Evolutionary conservation across 345 rosid genomes (phyloP).

Genomic region (Boechera divaricarpa): DNA sequence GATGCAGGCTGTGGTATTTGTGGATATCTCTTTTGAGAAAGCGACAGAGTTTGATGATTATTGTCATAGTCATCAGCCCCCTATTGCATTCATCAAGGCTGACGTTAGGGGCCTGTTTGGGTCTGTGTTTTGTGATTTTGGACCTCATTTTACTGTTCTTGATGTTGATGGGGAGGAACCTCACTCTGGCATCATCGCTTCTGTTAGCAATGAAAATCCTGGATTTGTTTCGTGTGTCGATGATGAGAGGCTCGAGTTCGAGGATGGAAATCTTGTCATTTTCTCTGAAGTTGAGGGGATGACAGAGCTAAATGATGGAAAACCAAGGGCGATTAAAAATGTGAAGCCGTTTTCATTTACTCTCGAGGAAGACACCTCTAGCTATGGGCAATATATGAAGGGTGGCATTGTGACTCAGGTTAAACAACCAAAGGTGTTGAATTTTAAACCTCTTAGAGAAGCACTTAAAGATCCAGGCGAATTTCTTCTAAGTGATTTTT

Average conservation of each 20-base stretch:
- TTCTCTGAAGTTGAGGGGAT: constrained; percentile 76
- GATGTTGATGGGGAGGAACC: constrained; percentile 83
- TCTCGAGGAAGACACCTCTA: constrained; percentile 78
- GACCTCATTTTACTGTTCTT: constrained; percentile 66
- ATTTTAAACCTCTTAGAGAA: constrained; percentile 62
- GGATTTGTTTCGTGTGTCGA: constrained; percentile 67
- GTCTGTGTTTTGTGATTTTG: constrained; percentile 72
- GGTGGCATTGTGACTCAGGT: constrained; percentile 93
- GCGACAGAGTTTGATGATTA: constrained; percentile 69
- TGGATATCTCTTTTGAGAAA: constrained; percentile 66
- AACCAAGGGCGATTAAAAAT: constrained; percentile 74
- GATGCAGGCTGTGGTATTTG: constrained; percentile 85
- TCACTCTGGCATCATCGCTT: constrained; percentile 71
- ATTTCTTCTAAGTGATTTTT: constrained; percentile 72
- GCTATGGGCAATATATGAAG: constrained; percentile 62
- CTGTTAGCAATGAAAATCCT: constrained; percentile 69
- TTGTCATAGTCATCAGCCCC: constrained; percentile 69
- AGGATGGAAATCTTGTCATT: constrained; percentile 71
- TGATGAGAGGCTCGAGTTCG: constrained; percentile 74
- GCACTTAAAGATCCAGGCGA: constrained; percentile 72
- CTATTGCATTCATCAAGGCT: constrained; percentile 72
- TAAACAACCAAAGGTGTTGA: constrained; percentile 60
- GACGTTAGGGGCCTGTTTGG: constrained; percentile 84
- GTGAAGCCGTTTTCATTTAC: constrained; percentile 74
- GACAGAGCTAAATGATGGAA: constrained; percentile 83